Base-by-base conservation (phyloP, 2,329 filamentous ascomycete genomes). In the Teratosphaeriaceae sp. region DNA sequence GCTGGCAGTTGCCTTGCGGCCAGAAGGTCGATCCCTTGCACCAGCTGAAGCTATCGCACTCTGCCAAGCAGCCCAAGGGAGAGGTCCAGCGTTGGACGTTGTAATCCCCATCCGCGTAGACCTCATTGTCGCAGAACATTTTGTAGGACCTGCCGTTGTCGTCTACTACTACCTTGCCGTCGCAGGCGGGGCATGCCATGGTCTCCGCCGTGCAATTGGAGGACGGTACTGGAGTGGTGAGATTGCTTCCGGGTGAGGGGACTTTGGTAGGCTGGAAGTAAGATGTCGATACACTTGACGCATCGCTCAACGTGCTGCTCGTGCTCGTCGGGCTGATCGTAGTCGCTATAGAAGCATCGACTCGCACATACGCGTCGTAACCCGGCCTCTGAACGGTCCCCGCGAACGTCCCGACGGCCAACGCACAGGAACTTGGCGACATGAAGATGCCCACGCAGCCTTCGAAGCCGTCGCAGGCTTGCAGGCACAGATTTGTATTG, bases 11-110 rank as follows among this genome's bases (percentile, higher is more conserved):
- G 13, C 51, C 48, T 22, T 52, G 44, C 7, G 43, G 46, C 21
- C 44, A 50, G 49, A 51, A 58, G 9, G 46, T 54, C 20, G 49
- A 44, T 12, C 52, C 54, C 19, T 42, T 38, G 40, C 55, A 58
- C 41, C 51, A 56, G 16, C 29, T 29, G 26, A 29, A 39, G 22
- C 42, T 30, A 34, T 46, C 43, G 40, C 46, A 49, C 6, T 26
- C 37, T 2, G 33, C 19, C 6, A 46, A 33, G 20, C 46, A 49
- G 18, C 43, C 46, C 19, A 29, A n/a, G 12, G 43, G 40, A 2
- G 46, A 43, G 12, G 27, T 23, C 23, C 26, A 46, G 2, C 22
- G 26, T 18, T 44, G 43, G 8, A 44, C 21, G 23, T 22, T 31
- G 38, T 46, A 43, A 21, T 37, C 9, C 37, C 33, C 22, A 13